Evolutionary conservation across 805 yeast species (phyloP).

Genomic region (Yarrowia keelungensis): DNA sequence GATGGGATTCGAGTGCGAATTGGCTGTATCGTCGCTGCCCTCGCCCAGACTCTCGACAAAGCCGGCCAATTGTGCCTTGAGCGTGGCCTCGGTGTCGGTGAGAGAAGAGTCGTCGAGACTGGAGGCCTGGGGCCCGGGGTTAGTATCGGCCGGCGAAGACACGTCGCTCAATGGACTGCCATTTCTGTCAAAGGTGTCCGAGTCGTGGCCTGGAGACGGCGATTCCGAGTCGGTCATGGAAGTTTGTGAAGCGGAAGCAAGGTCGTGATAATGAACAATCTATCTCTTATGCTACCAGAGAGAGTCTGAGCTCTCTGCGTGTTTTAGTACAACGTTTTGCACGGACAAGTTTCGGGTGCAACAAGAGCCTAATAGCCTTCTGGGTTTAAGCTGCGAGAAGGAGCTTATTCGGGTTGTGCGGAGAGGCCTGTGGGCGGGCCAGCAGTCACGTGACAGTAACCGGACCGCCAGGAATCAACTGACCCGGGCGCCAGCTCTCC

Average conservation of each 20-base stretch:
- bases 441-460: not conserved
- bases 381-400: slow-evolving; percentile 14
- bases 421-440: not conserved
- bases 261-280: slow-evolving; percentile 18
- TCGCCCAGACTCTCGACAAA: slow-evolving; percentile 2
- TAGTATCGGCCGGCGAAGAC: slow-evolving; percentile 11
- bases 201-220: slow-evolving; percentile 39
- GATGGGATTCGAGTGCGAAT: not conserved
- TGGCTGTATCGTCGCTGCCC: not conserved
- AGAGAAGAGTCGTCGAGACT: slow-evolving; percentile 4
- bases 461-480: slow-evolving; percentile 8
- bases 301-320: slow-evolving; percentile 8
- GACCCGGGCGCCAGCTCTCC: not conserved
- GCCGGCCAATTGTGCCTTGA: slow-evolving; percentile 34
- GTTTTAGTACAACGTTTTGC: slow-evolving; percentile 39
- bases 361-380: slow-evolving; percentile 26
- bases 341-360: slow-evolving; percentile 39
- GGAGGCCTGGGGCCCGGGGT: not conserved
- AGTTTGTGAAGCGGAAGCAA: not conserved
- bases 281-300: slow-evolving; percentile 15
- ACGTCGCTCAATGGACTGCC: slow-evolving; percentile 37
- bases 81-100: slow-evolving; percentile 31
- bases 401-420: not conserved
- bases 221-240: slow-evolving; percentile 36
- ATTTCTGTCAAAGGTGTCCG: slow-evolving; percentile 33